Conservation (phyloP, 192 early-diverging fungal species). For the Gamsiella multidivaricata region DNA sequence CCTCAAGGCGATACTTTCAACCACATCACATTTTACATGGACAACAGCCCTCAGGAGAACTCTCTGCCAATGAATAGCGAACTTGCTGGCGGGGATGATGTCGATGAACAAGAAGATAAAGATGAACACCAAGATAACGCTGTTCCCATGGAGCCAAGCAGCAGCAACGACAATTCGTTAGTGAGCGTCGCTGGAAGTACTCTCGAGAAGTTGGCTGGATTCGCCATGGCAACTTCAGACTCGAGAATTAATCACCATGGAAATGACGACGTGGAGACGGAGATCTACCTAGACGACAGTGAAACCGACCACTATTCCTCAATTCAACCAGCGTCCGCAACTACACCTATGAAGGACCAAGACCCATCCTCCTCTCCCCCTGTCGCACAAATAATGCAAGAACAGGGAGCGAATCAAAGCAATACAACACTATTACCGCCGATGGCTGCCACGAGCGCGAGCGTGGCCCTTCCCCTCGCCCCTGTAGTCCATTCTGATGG, state of each 20-base stretch:
- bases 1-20: too few relatives aligned
- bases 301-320: neutral
- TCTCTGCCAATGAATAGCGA: constrained; percentile 20
- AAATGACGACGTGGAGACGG: neutral
- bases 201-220: constrained; percentile 1
- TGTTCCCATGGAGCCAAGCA: too few relatives aligned
- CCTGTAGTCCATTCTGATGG: neutral
- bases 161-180: constrained; percentile 21
- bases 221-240: constrained; percentile 22
- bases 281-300: constrained; percentile 17
- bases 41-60: constrained; percentile 17
- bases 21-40: constrained; percentile 37
- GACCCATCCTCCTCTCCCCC: neutral
- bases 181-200: constrained; percentile 30
- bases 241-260: neutral
- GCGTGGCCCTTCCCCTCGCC: neutral
- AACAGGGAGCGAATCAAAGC: constrained; percentile 8
- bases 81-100: constrained; percentile 26
- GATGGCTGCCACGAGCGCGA: neutral
- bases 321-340: too few relatives aligned
- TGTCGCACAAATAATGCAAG: constrained; percentile 8
- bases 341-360: too few relatives aligned
- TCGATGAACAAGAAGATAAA: neutral
- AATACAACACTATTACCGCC: constrained; percentile 2
- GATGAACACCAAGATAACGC: too few relatives aligned